Evolutionary conservation across 768 basidiomycete species (phyloP), one percentile per base, ranked within the genome.

Genomic region (Hericium alpestre): DNA sequence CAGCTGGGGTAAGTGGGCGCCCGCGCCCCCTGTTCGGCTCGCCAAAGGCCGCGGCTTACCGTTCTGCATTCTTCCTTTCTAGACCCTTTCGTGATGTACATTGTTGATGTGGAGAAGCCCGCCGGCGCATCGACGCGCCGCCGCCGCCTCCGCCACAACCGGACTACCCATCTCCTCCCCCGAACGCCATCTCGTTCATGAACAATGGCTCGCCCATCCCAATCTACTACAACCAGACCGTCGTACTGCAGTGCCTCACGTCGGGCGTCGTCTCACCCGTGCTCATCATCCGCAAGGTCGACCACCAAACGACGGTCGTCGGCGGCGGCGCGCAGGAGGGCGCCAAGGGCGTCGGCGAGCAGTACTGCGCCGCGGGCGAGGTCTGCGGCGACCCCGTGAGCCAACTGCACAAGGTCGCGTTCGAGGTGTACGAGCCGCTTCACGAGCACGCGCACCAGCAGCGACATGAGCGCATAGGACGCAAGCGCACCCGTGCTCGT

Each of bases 71-170:
- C 55, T 23, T 41, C 20, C 47, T 43, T 50, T 43, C 0, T 63
- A 89, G 88, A 94, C 72, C 87, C 93, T 0, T 97, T 96, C 72
- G 84, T 97, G 65, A 90, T 97, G 80, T 98, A 96, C 75, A 93
- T 96, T 60, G 93, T 96, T 60, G 93, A 97, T 69, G 89, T 93
- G 60, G 86, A 82, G 72, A 87, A 87, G 66, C 87, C 91, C 18
- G 78, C 81, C 18, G 85, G 85, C 27, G 84, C 84, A 82, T 87
- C 53, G 87, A 90, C 64, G 77, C 83, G 37, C 83, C 87, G 6
- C 84, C 87, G 4, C 87, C 87, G 0, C 88, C 89, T 15, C 87
- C 90, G 3, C 87, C 84, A 0, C 87, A 91, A 55, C 82, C 86
- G 0, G 93, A 92, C 61, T 97, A 92, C 69, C 95, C 95, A 6